Percentiles rank a stretch among this genome's conserved stretches.
These are phyloP conservation scores for Aspergillus vadensis DNA, from an alignment of 2,329 filamentous ascomycete genomes.

Conservation along the genomic window DNA sequence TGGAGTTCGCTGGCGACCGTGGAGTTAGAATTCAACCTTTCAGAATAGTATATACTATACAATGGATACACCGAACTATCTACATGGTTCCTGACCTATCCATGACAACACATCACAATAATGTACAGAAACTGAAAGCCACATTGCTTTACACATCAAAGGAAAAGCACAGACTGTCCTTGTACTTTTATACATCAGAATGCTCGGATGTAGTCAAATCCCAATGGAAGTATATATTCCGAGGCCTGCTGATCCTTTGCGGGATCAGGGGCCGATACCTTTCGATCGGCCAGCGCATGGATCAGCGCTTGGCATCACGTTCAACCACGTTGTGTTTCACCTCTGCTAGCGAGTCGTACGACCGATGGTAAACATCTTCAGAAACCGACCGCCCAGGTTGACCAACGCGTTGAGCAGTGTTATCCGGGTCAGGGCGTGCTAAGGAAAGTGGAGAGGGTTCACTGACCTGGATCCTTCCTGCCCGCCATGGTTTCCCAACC, in stretches of 20 bases:
- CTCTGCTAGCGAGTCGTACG: neutral
- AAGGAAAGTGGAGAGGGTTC: neutral
- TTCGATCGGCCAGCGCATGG: neutral
- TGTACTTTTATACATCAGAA: no score
- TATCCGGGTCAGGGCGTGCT: neutral
- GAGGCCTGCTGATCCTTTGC: neutral
- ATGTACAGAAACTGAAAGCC: neutral
- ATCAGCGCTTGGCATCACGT: slow-evolving; percentile 1
- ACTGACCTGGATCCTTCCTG: slow-evolving; percentile 1
- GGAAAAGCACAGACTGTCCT: neutral
- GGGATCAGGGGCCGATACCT: neutral
- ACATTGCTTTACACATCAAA: neutral
- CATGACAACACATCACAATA: neutral
- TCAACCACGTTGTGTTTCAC: slow-evolving; percentile 1
- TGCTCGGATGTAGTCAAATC: neutral
- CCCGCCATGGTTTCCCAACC: slow-evolving; percentile 17
- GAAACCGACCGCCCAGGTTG: neutral
- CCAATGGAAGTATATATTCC: neutral
- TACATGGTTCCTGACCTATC: neutral
- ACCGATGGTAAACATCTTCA: slow-evolving; percentile 5
- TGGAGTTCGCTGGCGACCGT: slow-evolving; percentile 1
- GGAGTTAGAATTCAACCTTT: neutral
- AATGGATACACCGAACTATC: neutral
- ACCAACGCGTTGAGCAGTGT: neutral
- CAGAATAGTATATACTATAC: neutral